Base-by-base conservation (phyloP, 306 rosid species). In the Sophora flavescens region DNA sequence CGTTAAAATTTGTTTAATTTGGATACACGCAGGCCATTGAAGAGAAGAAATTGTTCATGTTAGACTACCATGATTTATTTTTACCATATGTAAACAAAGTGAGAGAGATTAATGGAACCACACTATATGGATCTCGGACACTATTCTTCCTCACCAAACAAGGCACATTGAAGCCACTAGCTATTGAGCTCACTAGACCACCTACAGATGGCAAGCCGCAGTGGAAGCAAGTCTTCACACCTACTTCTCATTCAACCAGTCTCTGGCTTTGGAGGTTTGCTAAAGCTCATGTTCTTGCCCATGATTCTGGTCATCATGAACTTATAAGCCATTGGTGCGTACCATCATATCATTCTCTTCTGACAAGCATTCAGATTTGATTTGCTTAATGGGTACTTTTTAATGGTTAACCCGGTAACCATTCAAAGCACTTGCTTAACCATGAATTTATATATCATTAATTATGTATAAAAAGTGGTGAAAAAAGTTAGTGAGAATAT, bases 251-350 rank as follows among this genome's bases (percentile, higher is more conserved):
- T 78, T 53, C 87, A 7, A 86, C 89, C 2, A 59, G 33, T 28
- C 70, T 77, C 11, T 83, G 89, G 89, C 87, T 83, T 70, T 86
- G 82, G 85, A 83, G 84, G 75, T 84, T 83, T 60, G 89, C 89
- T 16, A 83, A 86, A 78, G 58, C 71, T 69, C 84, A 86, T 83
- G 86, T 85, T 41, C 80, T 85, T 66, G 78, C 89, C 11, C 86
- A 85, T 18, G 89, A 85, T 76, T 54, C 84, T 10, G 89, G 84
- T 30, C 17, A 65, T 45, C 89, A 85, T 75, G 86, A 85, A 79
- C 86, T 85, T 53, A 6, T 82, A 26, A 85, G 62, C 67, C 89
- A 85, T 10, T 85, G 89, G 89, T 85, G 5, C 44, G 75, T 60
- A 3, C 7, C 39, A 2, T 15, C 53, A 58, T 42, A 1, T 33